Conservation (phyloP, 2,329 filamentous ascomycete species). For the Diaporthe caulivora region DNA sequence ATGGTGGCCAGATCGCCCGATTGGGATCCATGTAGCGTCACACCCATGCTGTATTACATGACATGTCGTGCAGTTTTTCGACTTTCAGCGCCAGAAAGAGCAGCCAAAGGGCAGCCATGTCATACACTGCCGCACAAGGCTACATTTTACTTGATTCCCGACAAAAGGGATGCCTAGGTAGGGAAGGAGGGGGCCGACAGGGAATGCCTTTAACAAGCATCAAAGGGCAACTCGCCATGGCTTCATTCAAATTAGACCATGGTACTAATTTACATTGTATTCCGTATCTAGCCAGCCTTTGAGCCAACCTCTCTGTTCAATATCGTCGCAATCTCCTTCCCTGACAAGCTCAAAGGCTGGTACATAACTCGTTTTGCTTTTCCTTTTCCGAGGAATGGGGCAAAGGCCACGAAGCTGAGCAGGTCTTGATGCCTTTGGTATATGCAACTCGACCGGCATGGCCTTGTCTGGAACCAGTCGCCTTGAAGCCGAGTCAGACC, state of each 20-base stretch:
- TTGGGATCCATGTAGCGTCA: neutral
- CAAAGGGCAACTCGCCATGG: no score
- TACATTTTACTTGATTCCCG: neutral
- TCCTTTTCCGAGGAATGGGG: neutral
- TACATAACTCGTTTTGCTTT: neutral
- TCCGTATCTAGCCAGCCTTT: neutral
- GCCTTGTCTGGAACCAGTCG: slow-evolving; percentile 5
- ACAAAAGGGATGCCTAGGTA: neutral
- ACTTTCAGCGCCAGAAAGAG: neutral
- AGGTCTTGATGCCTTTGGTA: neutral
- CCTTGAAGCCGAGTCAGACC: neutral
- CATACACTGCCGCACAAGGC: no score
- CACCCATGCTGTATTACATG: neutral
- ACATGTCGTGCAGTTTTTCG: neutral
- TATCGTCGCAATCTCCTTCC: slow-evolving; percentile 1
- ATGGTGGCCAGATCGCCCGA: neutral
- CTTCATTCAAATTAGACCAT: neutral
- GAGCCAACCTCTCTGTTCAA: no score
- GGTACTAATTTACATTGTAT: neutral
- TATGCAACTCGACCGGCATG: neutral
- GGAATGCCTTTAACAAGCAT: no score
- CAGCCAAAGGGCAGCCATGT: no score
- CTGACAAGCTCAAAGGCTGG: neutral
- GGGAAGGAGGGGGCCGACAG: no score
- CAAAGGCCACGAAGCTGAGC: neutral